Conservation (phyloP, 805 yeast genomes). For the Candida vaughaniae region DNA sequence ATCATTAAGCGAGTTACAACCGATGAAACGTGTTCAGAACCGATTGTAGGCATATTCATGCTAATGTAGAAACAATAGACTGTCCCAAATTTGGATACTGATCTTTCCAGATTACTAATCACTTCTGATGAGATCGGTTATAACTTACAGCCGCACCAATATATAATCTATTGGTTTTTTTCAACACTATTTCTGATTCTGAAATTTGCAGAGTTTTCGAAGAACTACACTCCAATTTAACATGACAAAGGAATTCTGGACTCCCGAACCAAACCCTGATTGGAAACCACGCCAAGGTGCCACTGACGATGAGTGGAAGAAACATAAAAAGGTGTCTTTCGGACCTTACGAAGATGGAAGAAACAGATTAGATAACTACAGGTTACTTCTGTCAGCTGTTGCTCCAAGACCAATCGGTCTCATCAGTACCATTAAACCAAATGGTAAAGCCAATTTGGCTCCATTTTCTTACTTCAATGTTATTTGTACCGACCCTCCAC, state of each 20-base stretch:
- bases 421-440: slow-evolving; percentile 44
- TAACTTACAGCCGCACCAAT: background rate
- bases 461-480: slow-evolving; percentile 60
- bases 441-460: slow-evolving; percentile 51
- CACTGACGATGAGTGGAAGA: slow-evolving; percentile 47
- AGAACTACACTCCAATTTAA: too few relatives aligned
- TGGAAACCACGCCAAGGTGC: slow-evolving; percentile 47
- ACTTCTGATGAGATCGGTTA: background rate
- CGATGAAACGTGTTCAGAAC: too few relatives aligned
- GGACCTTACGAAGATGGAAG: slow-evolving; percentile 49
- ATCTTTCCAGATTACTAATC: background rate
- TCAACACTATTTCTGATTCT: too few relatives aligned
- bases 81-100: too few relatives aligned
- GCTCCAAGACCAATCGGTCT: slow-evolving; percentile 64
- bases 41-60: too few relatives aligned
- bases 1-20: too few relatives aligned
- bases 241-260: slow-evolving; percentile 4
- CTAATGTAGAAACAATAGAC: too few relatives aligned
- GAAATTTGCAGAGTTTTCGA: too few relatives aligned
- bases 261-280: slow-evolving; percentile 18
- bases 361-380: slow-evolving; percentile 46
- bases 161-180: too few relatives aligned
- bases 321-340: slow-evolving; percentile 36
- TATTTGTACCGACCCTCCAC: slow-evolving; percentile 56
- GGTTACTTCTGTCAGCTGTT: slow-evolving; percentile 49